Conservation (phyloP, 1,284 basidiomycete species). For the Cryptococcus depauperatus region DNA sequence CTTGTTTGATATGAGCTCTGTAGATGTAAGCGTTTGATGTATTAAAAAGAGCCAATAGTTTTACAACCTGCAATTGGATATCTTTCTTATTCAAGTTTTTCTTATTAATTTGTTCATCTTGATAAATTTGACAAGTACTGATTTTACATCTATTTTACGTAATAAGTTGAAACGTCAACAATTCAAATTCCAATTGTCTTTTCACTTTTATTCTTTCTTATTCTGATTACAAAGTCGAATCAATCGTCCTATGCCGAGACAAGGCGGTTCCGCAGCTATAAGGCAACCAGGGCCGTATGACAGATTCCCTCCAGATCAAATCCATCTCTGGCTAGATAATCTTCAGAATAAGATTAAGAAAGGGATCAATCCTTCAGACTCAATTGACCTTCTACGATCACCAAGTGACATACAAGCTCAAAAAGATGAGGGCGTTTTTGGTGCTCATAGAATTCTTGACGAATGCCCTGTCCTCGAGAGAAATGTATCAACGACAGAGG, state of each 20-base stretch:
- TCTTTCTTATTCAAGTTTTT: too few species aligned
- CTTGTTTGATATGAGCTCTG: too few species aligned
- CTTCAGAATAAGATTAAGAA: conserved; percentile 26
- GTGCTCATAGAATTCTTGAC: not conserved
- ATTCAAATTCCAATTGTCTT: not conserved
- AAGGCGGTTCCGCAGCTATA: not conserved
- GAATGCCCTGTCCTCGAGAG: not conserved
- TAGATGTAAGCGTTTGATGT: too few species aligned
- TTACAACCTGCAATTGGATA: too few species aligned
- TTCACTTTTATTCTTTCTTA: not conserved
- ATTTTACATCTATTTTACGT: too few species aligned
- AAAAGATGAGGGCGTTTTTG: conserved; percentile 1
- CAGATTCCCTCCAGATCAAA: conserved; percentile 14
- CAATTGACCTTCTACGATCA: conserved; percentile 24
- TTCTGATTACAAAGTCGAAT: not conserved
- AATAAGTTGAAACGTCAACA: too few species aligned
- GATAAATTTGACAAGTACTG: too few species aligned
- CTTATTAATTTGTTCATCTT: too few species aligned
- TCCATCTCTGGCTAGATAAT: conserved; percentile 27
- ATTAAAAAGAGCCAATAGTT: too few species aligned
- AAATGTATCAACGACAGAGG: conserved; percentile 5
- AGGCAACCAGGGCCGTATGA: conserved; percentile 21
- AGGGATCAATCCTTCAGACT: conserved; percentile 16
- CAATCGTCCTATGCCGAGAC: too few species aligned
- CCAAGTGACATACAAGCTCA: conserved; percentile 16